Evolutionary conservation across 331 rosid genomes (phyloP), one percentile per base, ranked within the genome.

Genomic region (Malus hybrid): DNA sequence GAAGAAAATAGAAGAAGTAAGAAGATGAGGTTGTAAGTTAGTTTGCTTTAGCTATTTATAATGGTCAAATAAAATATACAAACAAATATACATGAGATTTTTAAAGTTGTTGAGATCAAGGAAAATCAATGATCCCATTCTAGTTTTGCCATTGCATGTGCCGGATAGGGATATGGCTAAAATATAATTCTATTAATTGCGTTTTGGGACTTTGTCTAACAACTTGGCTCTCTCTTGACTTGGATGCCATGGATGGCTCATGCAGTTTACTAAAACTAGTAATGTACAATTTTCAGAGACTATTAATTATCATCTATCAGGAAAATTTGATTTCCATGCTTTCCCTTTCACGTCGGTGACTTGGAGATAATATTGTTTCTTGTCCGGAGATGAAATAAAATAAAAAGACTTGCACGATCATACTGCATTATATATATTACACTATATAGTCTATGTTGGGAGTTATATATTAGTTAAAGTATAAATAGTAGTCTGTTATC

Each of bases 61-160:
- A 39, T 0, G 46, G 4, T 39, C 4, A 39, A 39, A 39, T 39
- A 39, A 1, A 39, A 39, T 39, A 39, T 39, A 39, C 1, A 39
- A 2, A 39, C 12, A 39, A 39, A 39, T 39, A 39, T 39, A 9
- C 4, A 39, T 39, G 1, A 39, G 12, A 0, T 39, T 39, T 39
- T 10, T 39, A 9, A 39, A 39, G 0, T 39, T 9, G 1, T 9
- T 39, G 4, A 39, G 46, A 39, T 39, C 4, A 9, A 9, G 4
- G 1, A 39, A 0, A 8, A 39, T 0, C 4, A 39, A 39, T 39
- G 4, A 39, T 0, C 0, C 0, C 1, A 9, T 39, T 2, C 0
- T 39, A 1, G 0, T 1, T 39, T 1, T 0, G 4, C 12, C 1
- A 39, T 3, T 39, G 46, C 12, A 39, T 39, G 46, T 0, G 46